Evolutionary conservation across 495 filamentous ascomycete species (phyloP).

Genomic region (Chaetomidium leptoderma): DNA sequence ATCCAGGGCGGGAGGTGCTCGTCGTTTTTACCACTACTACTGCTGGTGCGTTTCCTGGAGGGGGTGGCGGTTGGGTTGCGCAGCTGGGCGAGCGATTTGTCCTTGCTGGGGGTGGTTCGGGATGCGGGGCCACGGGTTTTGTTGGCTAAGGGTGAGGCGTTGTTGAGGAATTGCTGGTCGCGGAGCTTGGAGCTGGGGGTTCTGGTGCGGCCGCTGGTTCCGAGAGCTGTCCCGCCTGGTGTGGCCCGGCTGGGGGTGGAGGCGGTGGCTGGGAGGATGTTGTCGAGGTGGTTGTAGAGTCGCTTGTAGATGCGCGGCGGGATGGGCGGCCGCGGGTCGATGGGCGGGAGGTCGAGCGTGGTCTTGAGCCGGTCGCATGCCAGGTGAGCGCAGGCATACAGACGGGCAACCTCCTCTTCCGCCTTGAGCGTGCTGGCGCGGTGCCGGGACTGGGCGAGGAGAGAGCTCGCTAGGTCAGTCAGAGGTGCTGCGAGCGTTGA

Average conservation of each 20-base stretch:
- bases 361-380: slow-evolving; percentile 86
- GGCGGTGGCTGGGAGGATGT: slow-evolving; percentile 52
- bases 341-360: slow-evolving; percentile 75
- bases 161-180: slow-evolving; percentile 19
- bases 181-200: slow-evolving; percentile 38
- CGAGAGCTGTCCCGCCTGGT: slow-evolving; percentile 21
- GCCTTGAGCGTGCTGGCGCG: slow-evolving; percentile 74
- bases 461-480: slow-evolving; percentile 66
- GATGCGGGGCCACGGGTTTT: too few relatives aligned
- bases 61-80: slow-evolving; percentile 17
- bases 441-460: slow-evolving; percentile 81
- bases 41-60: slow-evolving; percentile 9
- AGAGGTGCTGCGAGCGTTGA: slow-evolving; percentile 69
- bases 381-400: slow-evolving; percentile 86
- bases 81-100: slow-evolving; percentile 38
- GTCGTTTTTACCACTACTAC: neutral
- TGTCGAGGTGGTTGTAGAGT: slow-evolving; percentile 75
- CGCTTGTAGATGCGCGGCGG: slow-evolving; percentile 79
- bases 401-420: slow-evolving; percentile 82
- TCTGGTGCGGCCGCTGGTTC: slow-evolving; percentile 9
- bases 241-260: slow-evolving; percentile 25
- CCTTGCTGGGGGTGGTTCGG: slow-evolving; percentile 28
- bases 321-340: slow-evolving; percentile 76
- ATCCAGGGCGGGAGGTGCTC: slow-evolving; percentile 59
- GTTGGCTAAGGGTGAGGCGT: slow-evolving; percentile 18